Base-by-base conservation (phyloP, 176 grass and related monocot genomes). In the Paspalum vaginatum region DNA sequence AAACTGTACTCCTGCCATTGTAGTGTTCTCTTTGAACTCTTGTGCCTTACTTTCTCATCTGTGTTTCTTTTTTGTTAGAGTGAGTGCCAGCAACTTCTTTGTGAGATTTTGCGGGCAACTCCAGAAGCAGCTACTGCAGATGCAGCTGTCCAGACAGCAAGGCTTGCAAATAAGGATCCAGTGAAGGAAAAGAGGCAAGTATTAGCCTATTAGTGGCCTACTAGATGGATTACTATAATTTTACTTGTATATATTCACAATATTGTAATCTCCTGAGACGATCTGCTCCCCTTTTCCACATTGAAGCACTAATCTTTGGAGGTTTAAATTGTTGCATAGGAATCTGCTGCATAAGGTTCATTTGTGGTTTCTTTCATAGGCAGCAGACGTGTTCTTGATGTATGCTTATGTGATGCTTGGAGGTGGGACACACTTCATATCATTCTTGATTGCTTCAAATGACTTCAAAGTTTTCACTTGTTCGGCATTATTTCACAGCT, bases 111-210 rank as follows among this genome's bases (percentile, higher is more conserved):
- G 79, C 85, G 96, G 75, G 92, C 96, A 86, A 98, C 96, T 84
- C 96, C 96, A 43, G 92, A 98, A 89, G 96, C 96, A 87, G 96
- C 96, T 84, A 98, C 92, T 71, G 86, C 96, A 76, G 96, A 98
- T 84, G 84, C 96, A 77, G 92, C 88, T 93, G 92, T 91, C 78
- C 96, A 98, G 82, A 98, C 96, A 87, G 92, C 92, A 86, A 91
- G 92, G 79, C 86, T 98, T 84, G 96, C 92, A 82, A 98, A 98
- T 68, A 95, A 98, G 77, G 73, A 80, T 65, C 92, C 88, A 72
- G 81, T 94, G 40, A 98, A 98, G 81, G 96, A 98, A 81, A 98
- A 95, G 64, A 95, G 95, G 96, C 81, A 92, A 89, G 87, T 85
- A 12, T 74, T 62, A 16, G 20, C 58, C 64, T 76, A 85, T 82